Evolutionary conservation across 1,139 yeast genomes (phyloP), one percentile per base, ranked within the genome.

Genomic region (Taphrina betulina): DNA sequence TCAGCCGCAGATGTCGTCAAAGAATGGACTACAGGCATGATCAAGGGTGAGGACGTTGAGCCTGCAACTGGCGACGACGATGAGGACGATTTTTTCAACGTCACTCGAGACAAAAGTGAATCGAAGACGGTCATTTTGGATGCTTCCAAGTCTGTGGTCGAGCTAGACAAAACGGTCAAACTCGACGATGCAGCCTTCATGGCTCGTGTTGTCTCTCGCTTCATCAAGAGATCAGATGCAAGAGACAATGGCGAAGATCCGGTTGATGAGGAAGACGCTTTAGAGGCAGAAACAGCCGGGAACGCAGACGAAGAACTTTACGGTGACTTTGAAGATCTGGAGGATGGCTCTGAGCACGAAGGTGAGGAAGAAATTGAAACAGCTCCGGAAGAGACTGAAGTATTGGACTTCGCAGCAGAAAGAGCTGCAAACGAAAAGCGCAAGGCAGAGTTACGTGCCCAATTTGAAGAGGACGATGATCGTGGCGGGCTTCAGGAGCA

Each of bases 371-470:
- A 62, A 2, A 66, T 62, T 0, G 71, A 66, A 2, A 73, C 69
- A 5, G 75, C 70, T 2, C 73, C 69, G 1, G 72, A 68, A 1
- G 71, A 66, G 14, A 68, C 62, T 3, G 50, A 63, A 63, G 65
- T 62, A 36, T 64, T 61, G 22, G 58, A 85, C 0, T 71, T 82
- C 40, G 88, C 81, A 54, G 80, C 83, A 65, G 84, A 81, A 68
- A 81, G 98, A 69, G 81, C 80, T 53, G 74, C 81, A 51, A 89
- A 90, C 67, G 95, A 96, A 1, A 82, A 85, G 60, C 88, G 86
- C 73, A 94, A 92, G 66, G 96, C 90, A 60, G 84, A 87, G 66
- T 75, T 90, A 60, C 81, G 89, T 60, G 75, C 86, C 65, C 96
- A 92, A 68, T 88, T 92, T 66, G 96, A 89, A 67, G 94, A 86